phyloP scores from a whole-genome alignment of 169 alveolate species.

The Plasmodium gaboni region DNA sequence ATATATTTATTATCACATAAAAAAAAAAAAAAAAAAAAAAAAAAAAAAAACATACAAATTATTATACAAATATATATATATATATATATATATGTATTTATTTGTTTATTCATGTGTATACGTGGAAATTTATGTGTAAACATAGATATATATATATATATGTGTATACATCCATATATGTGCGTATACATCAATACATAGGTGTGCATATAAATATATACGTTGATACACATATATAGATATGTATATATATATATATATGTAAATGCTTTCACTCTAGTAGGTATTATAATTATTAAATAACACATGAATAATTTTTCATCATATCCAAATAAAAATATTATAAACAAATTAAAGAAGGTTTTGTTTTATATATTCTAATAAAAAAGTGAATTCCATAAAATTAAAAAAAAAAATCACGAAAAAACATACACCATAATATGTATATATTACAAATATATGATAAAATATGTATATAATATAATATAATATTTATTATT shows the following conservation, averaged over 20 bases:
- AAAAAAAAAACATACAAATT: neutral
- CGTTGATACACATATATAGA: neutral
- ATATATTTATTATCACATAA: neutral
- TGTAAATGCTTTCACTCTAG: neutral
- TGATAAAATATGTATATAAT: too few species aligned
- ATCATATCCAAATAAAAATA: too few species aligned
- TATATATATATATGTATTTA: neutral
- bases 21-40: slow-evolving; percentile 1
- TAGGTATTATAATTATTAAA: neutral
- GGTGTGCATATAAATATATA: neutral
- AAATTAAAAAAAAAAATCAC: too few species aligned
- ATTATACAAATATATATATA: neutral
- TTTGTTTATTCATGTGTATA: slow-evolving; percentile 1
- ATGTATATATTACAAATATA: too few species aligned
- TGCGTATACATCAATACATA: neutral
- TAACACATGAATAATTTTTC: too few species aligned
- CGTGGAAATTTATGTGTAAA: neutral
- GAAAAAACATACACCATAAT: too few species aligned
- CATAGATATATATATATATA: neutral
- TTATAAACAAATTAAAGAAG: too few species aligned
- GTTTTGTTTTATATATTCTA: too few species aligned
- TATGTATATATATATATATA: neutral
- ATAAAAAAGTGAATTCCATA: too few species aligned
- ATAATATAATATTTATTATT: too few species aligned
- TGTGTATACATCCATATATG: too few species aligned